phyloP scores from a whole-genome alignment of 495 filamentous ascomycete species.

The Cercophora sp. region DNA sequence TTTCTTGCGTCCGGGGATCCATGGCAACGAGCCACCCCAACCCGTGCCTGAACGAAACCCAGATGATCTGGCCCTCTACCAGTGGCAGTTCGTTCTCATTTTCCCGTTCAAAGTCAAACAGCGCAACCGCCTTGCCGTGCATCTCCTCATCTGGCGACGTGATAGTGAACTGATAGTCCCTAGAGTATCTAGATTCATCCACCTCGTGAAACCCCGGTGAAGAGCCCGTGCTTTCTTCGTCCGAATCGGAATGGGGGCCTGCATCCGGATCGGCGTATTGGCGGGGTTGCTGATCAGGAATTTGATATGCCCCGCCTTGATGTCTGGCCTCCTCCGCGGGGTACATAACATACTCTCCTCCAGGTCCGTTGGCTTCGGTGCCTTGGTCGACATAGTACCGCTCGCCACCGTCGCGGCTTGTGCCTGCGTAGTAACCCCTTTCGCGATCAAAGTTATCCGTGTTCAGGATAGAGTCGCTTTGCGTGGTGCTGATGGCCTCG shows the following conservation, averaged over 20 bases:
- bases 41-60: slow-evolving; percentile 91
- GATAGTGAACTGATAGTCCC: slow-evolving; percentile 92
- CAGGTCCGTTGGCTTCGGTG: slow-evolving; percentile 65
- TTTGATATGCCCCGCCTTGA: slow-evolving; percentile 42
- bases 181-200: slow-evolving; percentile 69
- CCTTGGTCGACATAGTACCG: slow-evolving; percentile 73
- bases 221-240: slow-evolving; percentile 53
- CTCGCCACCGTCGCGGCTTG: slow-evolving; percentile 69
- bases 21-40: slow-evolving; percentile 97
- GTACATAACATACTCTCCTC: slow-evolving; percentile 78
- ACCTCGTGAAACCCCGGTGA: slow-evolving; percentile 46
- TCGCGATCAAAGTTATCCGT: slow-evolving; percentile 45
- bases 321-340: slow-evolving; percentile 61
- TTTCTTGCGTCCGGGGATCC: slow-evolving; percentile 82
- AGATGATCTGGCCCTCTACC: slow-evolving; percentile 91
- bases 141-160: slow-evolving; percentile 95
- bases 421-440: slow-evolving; percentile 61
- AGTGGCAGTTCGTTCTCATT: slow-evolving; percentile 95
- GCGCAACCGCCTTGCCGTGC: slow-evolving; percentile 92
- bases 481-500: slow-evolving; percentile 19
- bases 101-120: slow-evolving; percentile 91
- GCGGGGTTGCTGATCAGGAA: slow-evolving; percentile 40
- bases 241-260: slow-evolving; percentile 48
- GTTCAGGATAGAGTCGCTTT: slow-evolving; percentile 39
- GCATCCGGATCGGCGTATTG: slow-evolving; percentile 54